These are phyloP conservation scores for Ophiocordyceps australis DNA, from an alignment of 2,329 filamentous ascomycete species.

Conservation along the genomic window DNA sequence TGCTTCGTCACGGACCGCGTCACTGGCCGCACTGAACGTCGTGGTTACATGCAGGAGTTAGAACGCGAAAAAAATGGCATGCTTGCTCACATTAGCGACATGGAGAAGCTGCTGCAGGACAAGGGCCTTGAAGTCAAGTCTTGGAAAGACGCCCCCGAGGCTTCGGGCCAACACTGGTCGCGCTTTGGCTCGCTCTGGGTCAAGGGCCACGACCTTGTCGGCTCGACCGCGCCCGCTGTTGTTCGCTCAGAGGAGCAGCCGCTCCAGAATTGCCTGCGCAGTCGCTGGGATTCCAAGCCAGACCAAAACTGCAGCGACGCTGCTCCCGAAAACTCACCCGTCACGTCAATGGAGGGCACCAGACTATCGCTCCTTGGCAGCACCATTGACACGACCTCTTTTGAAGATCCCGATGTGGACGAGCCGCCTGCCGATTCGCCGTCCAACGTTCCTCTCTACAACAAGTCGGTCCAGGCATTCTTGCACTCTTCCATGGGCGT, in stretches of 20 bases:
- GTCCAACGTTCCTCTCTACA: conserved; percentile 31
- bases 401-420: conserved; percentile 47
- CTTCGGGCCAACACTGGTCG: conserved; percentile 6
- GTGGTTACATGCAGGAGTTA: conserved; percentile 62
- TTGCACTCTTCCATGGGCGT: conserved; percentile 45
- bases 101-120: conserved; percentile 46
- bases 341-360: conserved; percentile 61
- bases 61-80: conserved; percentile 56
- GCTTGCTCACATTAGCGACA: conserved; percentile 44
- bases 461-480: conserved; percentile 57
- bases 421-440: conserved; percentile 25
- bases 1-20: conserved; percentile 80
- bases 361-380: conserved; percentile 63
- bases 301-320: conserved; percentile 51
- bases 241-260: conserved; percentile 13
- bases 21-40: conserved; percentile 59
- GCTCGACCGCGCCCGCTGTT: background rate
- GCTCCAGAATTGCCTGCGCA: conserved; percentile 11
- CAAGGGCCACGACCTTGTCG: too few species aligned
- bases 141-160: conserved; percentile 15
- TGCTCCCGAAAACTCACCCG: conserved; percentile 39
- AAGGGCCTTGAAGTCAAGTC: conserved; percentile 42
- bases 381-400: conserved; percentile 61
- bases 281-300: conserved; percentile 20
- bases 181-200: conserved; percentile 1